Evolutionary conservation across 352 stramenopile genomes (phyloP).

Genomic region (Phytopythium aichiense): DNA sequence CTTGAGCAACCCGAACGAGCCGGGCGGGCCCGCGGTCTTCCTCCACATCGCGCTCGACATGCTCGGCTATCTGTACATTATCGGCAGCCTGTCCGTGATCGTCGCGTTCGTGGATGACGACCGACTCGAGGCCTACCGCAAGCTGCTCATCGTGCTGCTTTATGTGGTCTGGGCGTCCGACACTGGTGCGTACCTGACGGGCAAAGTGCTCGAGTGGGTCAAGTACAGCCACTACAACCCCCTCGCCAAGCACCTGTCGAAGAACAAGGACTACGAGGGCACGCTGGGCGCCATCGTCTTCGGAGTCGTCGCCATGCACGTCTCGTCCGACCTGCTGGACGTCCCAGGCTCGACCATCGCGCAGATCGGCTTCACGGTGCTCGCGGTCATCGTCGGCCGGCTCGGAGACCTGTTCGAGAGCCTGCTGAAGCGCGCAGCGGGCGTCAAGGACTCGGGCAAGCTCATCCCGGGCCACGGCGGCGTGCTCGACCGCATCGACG

Average conservation of each 20-base stretch:
- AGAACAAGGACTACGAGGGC: slow-evolving; percentile 97
- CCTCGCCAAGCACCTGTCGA: slow-evolving; percentile 87
- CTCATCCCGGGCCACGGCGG: slow-evolving; percentile 95
- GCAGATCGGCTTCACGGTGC: slow-evolving; percentile 76
- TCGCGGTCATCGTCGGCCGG: slow-evolving; percentile 91
- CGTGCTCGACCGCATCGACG: slow-evolving; percentile 94
- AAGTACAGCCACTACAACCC: slow-evolving; percentile 81
- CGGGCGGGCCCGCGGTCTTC: slow-evolving; percentile 18
- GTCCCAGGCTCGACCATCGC: slow-evolving; percentile 77
- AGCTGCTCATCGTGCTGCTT: slow-evolving; percentile 41
- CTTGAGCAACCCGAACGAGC: slow-evolving; percentile 23
- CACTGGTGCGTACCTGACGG: slow-evolving; percentile 93
- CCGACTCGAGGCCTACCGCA: slow-evolving; percentile 9
- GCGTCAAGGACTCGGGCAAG: slow-evolving; percentile 94
- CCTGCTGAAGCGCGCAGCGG: slow-evolving; percentile 94
- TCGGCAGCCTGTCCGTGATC: slow-evolving; percentile 57
- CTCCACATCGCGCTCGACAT: slow-evolving; percentile 55
- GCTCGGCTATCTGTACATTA: slow-evolving; percentile 66
- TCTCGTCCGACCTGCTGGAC: slow-evolving; percentile 64
- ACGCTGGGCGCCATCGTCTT: slow-evolving; percentile 77
- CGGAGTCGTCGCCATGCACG: slow-evolving; percentile 84
- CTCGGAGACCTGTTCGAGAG: slow-evolving; percentile 95
- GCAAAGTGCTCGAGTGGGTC: slow-evolving; percentile 78
- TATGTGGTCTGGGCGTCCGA: slow-evolving; percentile 83
- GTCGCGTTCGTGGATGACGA: slow-evolving; percentile 66